phyloP scores from a whole-genome alignment of 169 alveolate genomes.

The Eimeria necatrix region DNA sequence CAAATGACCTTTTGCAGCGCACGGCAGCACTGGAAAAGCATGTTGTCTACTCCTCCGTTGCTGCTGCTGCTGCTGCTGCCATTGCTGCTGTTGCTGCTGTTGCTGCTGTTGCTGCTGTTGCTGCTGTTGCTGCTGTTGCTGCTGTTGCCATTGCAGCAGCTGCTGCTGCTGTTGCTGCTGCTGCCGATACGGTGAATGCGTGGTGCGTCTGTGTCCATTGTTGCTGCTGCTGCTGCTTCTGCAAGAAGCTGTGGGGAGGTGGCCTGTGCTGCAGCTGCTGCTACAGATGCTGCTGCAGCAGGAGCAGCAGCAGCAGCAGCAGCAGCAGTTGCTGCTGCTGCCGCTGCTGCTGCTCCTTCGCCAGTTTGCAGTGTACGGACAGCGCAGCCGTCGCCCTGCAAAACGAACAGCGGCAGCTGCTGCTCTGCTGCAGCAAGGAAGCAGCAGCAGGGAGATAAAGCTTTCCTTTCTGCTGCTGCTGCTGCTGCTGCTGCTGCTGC shows the following conservation, averaged over 20 bases:
- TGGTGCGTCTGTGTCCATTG: background rate
- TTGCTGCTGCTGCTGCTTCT: background rate
- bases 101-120: background rate
- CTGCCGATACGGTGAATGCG: background rate
- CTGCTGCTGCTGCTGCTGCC: constrained; percentile 54
- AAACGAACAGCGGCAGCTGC: constrained; percentile 24
- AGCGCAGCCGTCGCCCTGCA: background rate
- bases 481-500: background rate
- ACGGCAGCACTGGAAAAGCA: constrained; percentile 54
- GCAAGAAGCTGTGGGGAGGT: background rate
- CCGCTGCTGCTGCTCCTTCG: no score
- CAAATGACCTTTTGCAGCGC: background rate
- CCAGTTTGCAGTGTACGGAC: background rate
- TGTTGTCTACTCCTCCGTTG: background rate
- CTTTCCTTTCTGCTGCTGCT: background rate
- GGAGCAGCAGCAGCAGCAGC: no score
- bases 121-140: background rate
- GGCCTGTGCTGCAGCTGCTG: background rate
- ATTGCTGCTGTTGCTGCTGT: constrained; percentile 39
- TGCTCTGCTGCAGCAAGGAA: constrained; percentile 34
- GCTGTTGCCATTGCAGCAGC: background rate
- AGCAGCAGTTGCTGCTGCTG: no score
- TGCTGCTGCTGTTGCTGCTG: no score
- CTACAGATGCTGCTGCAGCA: no score
- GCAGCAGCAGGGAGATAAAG: background rate